A percentile compares a stretch with the other conserved stretches of the same genome.
Conservation (phyloP, 2,329 filamentous ascomycete species). For the Sporothrix brunneoviolacea region DNA sequence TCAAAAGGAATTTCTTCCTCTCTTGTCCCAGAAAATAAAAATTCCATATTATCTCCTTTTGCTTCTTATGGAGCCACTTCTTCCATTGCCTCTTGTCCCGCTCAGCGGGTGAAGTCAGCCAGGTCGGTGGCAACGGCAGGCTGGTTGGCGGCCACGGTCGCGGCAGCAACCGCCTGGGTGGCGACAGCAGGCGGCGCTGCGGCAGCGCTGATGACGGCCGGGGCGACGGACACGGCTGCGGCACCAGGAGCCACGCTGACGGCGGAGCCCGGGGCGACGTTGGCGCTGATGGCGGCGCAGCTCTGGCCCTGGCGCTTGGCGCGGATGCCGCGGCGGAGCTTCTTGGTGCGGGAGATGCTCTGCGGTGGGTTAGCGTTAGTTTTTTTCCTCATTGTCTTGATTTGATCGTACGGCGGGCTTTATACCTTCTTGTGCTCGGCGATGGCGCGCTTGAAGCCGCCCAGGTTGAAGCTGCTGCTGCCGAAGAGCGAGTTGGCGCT, state of each 20-base stretch:
- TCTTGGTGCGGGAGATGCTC: constrained; percentile 19
- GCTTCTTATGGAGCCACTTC: too few species aligned
- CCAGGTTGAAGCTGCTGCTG: constrained; percentile 18
- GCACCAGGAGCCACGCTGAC: constrained; percentile 7
- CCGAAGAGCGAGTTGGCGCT: constrained; percentile 21
- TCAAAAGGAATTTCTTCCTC: too few species aligned
- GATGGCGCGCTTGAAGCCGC: constrained; percentile 26
- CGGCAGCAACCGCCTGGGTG: neutral
- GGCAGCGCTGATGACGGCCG: constrained; percentile 9
- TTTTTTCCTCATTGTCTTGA: too few species aligned
- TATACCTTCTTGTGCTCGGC: constrained; percentile 22
- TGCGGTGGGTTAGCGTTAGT: neutral
- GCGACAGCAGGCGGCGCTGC: constrained; percentile 11
- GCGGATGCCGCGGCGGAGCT: constrained; percentile 19
- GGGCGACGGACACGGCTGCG: constrained; percentile 4
- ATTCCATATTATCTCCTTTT: too few species aligned
- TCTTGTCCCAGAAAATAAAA: too few species aligned
- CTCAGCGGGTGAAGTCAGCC: constrained; percentile 23
- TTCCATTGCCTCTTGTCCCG: neutral
- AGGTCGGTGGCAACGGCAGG: constrained; percentile 12
- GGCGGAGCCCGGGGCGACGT: neutral
- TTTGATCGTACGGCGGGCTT: too few species aligned
- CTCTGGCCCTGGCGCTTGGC: constrained; percentile 21
- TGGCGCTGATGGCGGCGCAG: constrained; percentile 1
- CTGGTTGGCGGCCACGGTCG: neutral